Conservation (phyloP, 108 stramenopile species). For the Skeletonema menzelii region DNA sequence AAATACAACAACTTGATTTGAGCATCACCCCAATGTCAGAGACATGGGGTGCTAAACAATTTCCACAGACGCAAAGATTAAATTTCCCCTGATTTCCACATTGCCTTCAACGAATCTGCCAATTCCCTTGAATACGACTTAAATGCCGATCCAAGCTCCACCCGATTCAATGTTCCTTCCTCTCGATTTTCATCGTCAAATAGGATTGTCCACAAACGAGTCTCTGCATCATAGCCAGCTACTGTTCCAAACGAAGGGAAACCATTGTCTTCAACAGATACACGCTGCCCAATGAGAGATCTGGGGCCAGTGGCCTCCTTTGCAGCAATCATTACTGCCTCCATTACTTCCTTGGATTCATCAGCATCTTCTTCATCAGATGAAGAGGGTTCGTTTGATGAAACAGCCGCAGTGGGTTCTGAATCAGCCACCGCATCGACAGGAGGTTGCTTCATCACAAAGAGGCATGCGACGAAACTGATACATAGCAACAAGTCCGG, state of each 20-base stretch:
- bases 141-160: conserved; percentile 24
- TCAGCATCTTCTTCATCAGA: background rate
- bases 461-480: conserved; percentile 7
- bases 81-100: conserved; percentile 22
- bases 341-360: background rate
- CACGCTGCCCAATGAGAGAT: conserved; percentile 14
- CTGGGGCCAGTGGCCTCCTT: conserved; percentile 7
- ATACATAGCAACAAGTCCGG: conserved; percentile 14
- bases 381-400: background rate
- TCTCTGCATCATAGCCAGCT: background rate
- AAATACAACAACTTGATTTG: background rate
- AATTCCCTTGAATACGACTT: conserved; percentile 14
- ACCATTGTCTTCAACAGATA: conserved; percentile 10
- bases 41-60: background rate
- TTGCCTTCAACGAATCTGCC: conserved; percentile 19
- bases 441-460: conserved; percentile 1
- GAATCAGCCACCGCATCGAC: background rate
- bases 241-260: conserved; percentile 12
- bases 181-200: conserved; percentile 36
- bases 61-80: background rate
- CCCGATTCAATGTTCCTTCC: conserved; percentile 39
- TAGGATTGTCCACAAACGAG: conserved; percentile 28
- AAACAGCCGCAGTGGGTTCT: background rate
- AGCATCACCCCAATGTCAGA: background rate
- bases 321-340: background rate